Percentiles rank a stretch among this genome's conserved stretches.
phyloP scores from a whole-genome alignment of 2,329 filamentous ascomycete genomes.

The Teratosphaeria destructans region DNA sequence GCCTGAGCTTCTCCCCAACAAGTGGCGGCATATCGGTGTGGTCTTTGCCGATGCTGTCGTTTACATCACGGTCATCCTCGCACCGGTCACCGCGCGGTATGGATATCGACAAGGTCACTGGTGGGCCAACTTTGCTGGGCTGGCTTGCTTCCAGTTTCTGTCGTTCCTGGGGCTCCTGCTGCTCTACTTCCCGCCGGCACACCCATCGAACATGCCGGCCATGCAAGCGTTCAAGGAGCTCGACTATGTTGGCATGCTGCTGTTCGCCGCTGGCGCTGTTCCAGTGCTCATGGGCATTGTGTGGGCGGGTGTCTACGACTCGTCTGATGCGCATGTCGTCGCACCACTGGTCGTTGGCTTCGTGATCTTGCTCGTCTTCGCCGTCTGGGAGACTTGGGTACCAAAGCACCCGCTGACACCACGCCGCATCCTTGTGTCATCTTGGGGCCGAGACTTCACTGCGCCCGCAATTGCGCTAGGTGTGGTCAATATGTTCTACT shows the following conservation, averaged over 20 bases:
- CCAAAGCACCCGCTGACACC: constrained; percentile 31
- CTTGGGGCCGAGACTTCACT: constrained; percentile 38
- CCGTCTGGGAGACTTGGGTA: constrained; percentile 23
- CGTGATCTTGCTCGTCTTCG: constrained; percentile 20
- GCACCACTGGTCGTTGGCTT: constrained; percentile 25
- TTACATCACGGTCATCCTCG: constrained; percentile 37
- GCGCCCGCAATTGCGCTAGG: constrained; percentile 28
- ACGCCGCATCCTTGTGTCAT: constrained; percentile 35
- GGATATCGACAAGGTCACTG: constrained; percentile 30
- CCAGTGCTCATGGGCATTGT: constrained; percentile 26
- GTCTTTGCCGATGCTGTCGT: constrained; percentile 21
- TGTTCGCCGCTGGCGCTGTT: constrained; percentile 22
- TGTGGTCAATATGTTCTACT: constrained; percentile 45
- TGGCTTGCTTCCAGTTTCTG: constrained; percentile 34
- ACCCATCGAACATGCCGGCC: constrained; percentile 25
- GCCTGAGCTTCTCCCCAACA: constrained; percentile 6
- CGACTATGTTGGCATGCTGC: constrained; percentile 23
- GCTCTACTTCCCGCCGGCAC: constrained; percentile 31
- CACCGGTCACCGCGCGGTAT: constrained; percentile 36
- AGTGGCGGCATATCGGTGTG: constrained; percentile 17
- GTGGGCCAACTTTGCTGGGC: constrained; percentile 38
- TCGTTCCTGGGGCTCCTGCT: constrained; percentile 36
- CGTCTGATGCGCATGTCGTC: constrained; percentile 21
- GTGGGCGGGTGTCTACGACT: constrained; percentile 21
- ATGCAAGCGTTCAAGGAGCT: constrained; percentile 20